Conservation (phyloP, 2,329 filamentous ascomycete genomes). For the Pyrenophora graminea region DNA sequence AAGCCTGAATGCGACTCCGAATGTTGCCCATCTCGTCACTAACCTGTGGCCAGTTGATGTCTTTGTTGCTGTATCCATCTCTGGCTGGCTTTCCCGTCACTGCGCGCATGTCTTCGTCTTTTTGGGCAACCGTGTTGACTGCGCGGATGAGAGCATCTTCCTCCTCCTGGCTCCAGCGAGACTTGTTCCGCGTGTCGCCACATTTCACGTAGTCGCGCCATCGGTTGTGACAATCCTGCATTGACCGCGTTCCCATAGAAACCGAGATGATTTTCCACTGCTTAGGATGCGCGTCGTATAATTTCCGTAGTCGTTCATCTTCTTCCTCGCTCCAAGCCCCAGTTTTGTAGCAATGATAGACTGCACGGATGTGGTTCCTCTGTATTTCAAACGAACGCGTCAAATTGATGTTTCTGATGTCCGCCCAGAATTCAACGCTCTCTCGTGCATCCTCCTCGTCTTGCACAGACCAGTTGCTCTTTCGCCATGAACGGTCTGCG, state of each 20-base stretch:
- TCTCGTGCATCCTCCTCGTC: slow-evolving; percentile 14
- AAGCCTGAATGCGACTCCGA: slow-evolving; percentile 69
- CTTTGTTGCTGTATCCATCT: slow-evolving; percentile 53
- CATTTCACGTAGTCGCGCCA: slow-evolving; percentile 70
- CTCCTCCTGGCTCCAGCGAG: slow-evolving; percentile 65
- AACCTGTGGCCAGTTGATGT: slow-evolving; percentile 69
- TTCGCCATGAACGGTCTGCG: neutral
- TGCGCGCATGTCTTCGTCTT: slow-evolving; percentile 47
- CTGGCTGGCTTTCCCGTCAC: slow-evolving; percentile 24
- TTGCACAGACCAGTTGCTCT: slow-evolving; percentile 1
- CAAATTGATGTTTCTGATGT: slow-evolving; percentile 37
- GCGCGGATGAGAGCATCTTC: slow-evolving; percentile 58
- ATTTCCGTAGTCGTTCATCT: slow-evolving; percentile 57
- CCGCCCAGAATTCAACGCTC: slow-evolving; percentile 37
- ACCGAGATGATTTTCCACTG: slow-evolving; percentile 67
- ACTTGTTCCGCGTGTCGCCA: slow-evolving; percentile 57
- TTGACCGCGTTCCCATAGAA: slow-evolving; percentile 64
- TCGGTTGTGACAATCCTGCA: slow-evolving; percentile 70
- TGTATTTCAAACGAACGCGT: slow-evolving; percentile 41
- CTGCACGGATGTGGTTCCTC: slow-evolving; percentile 58
- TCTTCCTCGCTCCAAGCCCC: slow-evolving; percentile 66
- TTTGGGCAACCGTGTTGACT: slow-evolving; percentile 58
- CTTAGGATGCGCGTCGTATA: slow-evolving; percentile 55
- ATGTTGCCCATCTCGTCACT: slow-evolving; percentile 64
- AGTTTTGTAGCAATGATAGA: slow-evolving; percentile 68